Evolutionary conservation across 2,329 filamentous ascomycete genomes (phyloP).

Genomic region (Arthrinium phaeospermum): DNA sequence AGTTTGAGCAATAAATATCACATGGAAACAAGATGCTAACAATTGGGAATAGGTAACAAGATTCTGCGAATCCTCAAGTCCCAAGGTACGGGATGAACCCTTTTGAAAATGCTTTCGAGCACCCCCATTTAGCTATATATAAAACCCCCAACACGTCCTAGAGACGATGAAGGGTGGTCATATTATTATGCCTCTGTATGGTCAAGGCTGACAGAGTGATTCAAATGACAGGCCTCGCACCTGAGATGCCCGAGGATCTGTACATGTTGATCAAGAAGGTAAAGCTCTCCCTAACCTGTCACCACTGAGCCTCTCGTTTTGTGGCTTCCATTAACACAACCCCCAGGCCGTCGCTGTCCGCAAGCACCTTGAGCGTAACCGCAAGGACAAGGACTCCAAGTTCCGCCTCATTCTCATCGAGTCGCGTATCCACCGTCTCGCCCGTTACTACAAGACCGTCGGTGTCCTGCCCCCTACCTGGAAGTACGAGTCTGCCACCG

Average conservation of each 20-base stretch:
- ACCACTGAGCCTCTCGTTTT: background rate
- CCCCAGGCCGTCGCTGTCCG: conserved; percentile 90
- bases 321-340: conserved; percentile 28
- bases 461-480: conserved; percentile 87
- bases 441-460: conserved; percentile 99
- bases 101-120: conserved; percentile 5
- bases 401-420: conserved; percentile 99
- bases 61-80: conserved; percentile 99
- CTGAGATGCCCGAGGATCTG: conserved; percentile 98
- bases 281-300: conserved; percentile 34
- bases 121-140: conserved; percentile 2
- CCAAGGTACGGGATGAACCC: conserved; percentile 76
- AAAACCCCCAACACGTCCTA: conserved; percentile 21
- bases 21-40: conserved; percentile 45
- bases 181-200: conserved; percentile 78
- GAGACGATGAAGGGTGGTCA: conserved; percentile 25
- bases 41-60: conserved; percentile 81
- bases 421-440: conserved; percentile 99
- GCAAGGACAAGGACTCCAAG: conserved; percentile 99
- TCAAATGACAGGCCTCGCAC: conserved; percentile 83
- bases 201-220: conserved; percentile 95
- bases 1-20: conserved; percentile 15
- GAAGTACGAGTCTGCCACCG: conserved; percentile 98
- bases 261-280: conserved; percentile 99
- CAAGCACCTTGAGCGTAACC: conserved; percentile 99